Percentiles rank a stretch among this genome's conserved stretches.
phyloP scores from a whole-genome alignment of 2,329 filamentous ascomycete genomes.

The Triangularia verruculosa region DNA sequence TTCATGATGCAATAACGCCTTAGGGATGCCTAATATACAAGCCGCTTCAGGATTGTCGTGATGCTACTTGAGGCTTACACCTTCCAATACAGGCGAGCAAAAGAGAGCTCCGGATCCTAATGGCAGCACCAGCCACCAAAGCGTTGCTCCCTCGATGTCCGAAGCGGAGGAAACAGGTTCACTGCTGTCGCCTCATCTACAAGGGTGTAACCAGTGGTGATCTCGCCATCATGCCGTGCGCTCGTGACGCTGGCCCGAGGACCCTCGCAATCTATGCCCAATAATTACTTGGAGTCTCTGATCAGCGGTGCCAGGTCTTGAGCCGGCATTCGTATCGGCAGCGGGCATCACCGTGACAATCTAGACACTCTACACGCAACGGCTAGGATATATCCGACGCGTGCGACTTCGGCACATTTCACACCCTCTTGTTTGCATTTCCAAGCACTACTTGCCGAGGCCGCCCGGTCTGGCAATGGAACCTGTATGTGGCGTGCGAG shows the following conservation, averaged over 20 bases:
- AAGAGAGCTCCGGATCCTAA: background rate
- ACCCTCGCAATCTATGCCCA: background rate
- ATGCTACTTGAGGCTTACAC: background rate
- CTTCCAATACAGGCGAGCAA: background rate
- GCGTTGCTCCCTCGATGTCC: background rate
- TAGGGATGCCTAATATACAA: background rate
- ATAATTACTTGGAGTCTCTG: background rate
- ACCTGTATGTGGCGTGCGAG: background rate
- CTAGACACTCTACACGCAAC: slow-evolving; percentile 5
- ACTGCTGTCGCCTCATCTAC: background rate
- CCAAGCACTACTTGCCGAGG: background rate
- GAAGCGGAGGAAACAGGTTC: background rate
- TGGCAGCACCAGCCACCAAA: background rate
- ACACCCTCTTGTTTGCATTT: slow-evolving; percentile 2
- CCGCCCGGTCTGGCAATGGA: background rate
- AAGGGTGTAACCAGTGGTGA: background rate
- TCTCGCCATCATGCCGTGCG: slow-evolving; percentile 2
- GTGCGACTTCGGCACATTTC: slow-evolving; percentile 8
- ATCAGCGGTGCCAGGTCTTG: background rate
- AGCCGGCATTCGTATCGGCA: slow-evolving; percentile 6
- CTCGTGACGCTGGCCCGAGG: background rate
- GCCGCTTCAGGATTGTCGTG: background rate
- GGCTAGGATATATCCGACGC: slow-evolving; percentile 7
- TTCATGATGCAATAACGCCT: background rate
- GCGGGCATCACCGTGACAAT: slow-evolving; percentile 1